A percentile compares a stretch with the other conserved stretches of the same genome.
Conservation (phyloP, 176 grass and related monocot genomes). For the Juncus inflexus region DNA sequence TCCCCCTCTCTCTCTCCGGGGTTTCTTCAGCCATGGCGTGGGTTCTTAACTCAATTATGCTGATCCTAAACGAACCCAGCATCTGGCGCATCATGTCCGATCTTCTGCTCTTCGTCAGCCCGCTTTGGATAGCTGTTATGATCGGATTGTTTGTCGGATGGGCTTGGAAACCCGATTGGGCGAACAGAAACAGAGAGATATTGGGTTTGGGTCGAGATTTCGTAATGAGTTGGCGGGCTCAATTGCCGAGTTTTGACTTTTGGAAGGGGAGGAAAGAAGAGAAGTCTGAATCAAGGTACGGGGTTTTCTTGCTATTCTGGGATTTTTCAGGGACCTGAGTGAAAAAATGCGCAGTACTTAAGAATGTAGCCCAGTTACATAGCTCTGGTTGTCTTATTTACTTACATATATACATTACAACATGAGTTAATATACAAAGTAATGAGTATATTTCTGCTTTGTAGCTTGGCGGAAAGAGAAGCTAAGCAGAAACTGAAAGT, state of each 20-base stretch:
- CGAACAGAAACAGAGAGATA: slow-evolving; percentile 21
- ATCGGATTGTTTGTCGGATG: slow-evolving; percentile 83
- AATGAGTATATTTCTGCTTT: neutral
- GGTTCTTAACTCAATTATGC: slow-evolving; percentile 58
- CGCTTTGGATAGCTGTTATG: slow-evolving; percentile 73
- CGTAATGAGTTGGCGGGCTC: slow-evolving; percentile 44
- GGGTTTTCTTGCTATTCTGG: neutral
- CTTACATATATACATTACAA: too few species aligned
- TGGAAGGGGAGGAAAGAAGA: slow-evolving; percentile 25
- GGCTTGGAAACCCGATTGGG: slow-evolving; percentile 86
- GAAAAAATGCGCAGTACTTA: too few species aligned
- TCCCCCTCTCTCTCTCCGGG: slow-evolving; percentile 2
- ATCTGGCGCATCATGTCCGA: slow-evolving; percentile 54
- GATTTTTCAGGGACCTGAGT: neutral
- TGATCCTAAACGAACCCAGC: slow-evolving; percentile 49
- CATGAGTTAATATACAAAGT: too few species aligned
- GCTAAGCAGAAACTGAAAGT: slow-evolving; percentile 41
- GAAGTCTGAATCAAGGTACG: slow-evolving; percentile 33
- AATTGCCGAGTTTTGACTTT: slow-evolving; percentile 46
- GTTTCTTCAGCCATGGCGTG: slow-evolving; percentile 43
- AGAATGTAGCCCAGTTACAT: too few species aligned
- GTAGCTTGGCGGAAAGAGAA: slow-evolving; percentile 38
- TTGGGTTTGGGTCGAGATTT: slow-evolving; percentile 17
- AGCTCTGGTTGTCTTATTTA: too few species aligned
- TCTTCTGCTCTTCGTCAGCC: slow-evolving; percentile 61